These are phyloP conservation scores for Chrysoporthe puriensis DNA, from an alignment of 2,329 filamentous ascomycete genomes.

Conservation along the genomic window DNA sequence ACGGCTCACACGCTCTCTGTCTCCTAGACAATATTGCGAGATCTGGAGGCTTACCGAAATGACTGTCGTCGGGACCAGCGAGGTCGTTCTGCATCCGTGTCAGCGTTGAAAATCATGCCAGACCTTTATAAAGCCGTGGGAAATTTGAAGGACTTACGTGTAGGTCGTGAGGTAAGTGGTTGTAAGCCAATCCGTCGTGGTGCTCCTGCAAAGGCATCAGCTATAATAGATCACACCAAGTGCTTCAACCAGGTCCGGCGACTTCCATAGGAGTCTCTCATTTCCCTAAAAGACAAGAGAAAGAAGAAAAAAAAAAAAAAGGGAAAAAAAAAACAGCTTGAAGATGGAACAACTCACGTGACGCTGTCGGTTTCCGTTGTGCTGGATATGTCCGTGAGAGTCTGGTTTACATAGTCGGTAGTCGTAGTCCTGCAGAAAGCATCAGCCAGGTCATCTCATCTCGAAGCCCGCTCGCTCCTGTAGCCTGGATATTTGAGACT, in stretches of 20 bases:
- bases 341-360: slow-evolving; percentile 9
- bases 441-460: not conserved
- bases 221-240: not conserved
- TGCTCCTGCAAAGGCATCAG: slow-evolving; percentile 12
- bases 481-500: not conserved
- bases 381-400: not conserved
- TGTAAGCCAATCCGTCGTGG: slow-evolving; percentile 9
- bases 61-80: slow-evolving; percentile 21
- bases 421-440: not conserved
- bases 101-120: not conserved
- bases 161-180: slow-evolving; percentile 9
- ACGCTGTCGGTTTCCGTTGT: slow-evolving; percentile 8
- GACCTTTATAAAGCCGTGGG: not conserved
- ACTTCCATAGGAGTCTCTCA: not conserved
- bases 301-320: too few species aligned
- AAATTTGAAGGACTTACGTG: not conserved
- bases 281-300: not conserved
- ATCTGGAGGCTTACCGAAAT: slow-evolving; percentile 20
- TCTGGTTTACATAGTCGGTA: slow-evolving; percentile 1
- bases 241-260: not conserved
- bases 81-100: slow-evolving; percentile 22
- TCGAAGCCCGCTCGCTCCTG: not conserved
- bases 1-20: too few species aligned
- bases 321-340: not conserved
- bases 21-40: not conserved